Evolutionary conservation across 257 asterid species (phyloP), one percentile per base, ranked within the genome.

Genomic region (Apocynum venetum): DNA sequence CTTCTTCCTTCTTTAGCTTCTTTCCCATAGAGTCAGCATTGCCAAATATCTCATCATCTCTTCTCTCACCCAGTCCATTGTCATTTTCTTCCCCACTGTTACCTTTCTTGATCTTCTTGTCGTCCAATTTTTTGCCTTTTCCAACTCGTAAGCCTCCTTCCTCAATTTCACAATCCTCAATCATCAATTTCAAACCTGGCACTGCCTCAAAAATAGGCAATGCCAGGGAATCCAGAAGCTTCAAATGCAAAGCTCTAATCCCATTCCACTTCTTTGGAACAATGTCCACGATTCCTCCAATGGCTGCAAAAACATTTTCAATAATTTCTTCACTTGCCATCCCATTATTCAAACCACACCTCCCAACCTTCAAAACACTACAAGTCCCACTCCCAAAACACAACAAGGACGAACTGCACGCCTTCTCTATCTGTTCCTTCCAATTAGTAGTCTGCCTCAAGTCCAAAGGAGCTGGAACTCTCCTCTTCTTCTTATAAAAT

Each of bases 341-440:
- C 40, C 19, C 60, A 17, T 48, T 46, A 11, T 38, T 65, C 5
- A 66, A 64, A 44, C 91, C 91, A 81, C 86, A 87, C 25, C 77
- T 86, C 84, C 97, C 98, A 6, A 92, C 90, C 80, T 85, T 90
- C 71, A 94, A 46, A 1, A 79, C 78, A 64, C 91, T 84, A 82
- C 97, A 89, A 72, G 93, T 94, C 80, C 98, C 98, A 53, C 77
- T 61, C 75, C 98, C 90, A 71, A 92, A 86, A 74, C 96, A 85
- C 89, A 82, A 79, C 85, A 94, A 76, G 67, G 89, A 80, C 64
- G 96, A 87, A 10, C 48, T 59, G 14, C 82, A 82, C 0, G 91
- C 92, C 71, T 38, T 80, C 40, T 88, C 97, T 2, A 92, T 86
- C 89, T 90, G 96, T 84, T 90, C 97, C 83, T 85, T 91, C 98